Evolutionary conservation across 352 stramenopile species (phyloP), one percentile per base, ranked within the genome.

Genomic region (Phytophthora tubulina): DNA sequence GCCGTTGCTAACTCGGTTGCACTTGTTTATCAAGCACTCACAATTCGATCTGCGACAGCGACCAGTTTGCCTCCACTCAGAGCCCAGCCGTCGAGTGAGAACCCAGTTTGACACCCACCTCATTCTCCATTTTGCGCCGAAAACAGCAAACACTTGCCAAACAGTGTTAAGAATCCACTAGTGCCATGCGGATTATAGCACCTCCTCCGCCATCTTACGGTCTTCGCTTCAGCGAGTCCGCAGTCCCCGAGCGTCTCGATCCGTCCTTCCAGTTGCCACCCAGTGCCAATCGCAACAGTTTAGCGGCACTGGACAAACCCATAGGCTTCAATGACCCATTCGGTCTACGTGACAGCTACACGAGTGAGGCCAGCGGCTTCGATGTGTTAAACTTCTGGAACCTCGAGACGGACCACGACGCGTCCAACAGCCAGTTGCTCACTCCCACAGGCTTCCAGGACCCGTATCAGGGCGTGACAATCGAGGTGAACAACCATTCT

Each of bases 401-500:
- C 41, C 31, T 88, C 17, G 77, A 89, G 15, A 70, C 77, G 30
- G 75, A 85, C 32, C 69, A 86, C 27, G 71, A 74, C 44, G 69
- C 83, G 39, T 77, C 75, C 2, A 41, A 61, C 3, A 87, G 78
- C 42, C 75, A 77, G 32, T 42, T 79, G 27, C 68, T 76, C 33
- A 84, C 73, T 3, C 69, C 81, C n/a, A 76, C 62, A 31, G 61
- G 38, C 32, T 76, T 70, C 8, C 70, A 72, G 10, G 81, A 92
- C 53, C 71, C 88, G 58, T 95, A 94, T 64, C 83, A 91, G 36
- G 85, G 78, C 56, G 84, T 95, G 52, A 79, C 68, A 0, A 63
- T 94, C n/a, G 85, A 90, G 30, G 85, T 94, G 2, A 91, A 84
- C 33, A 86, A 79, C 51, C 89, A 91, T 72, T 91, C 83, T 11